Base-by-base conservation (phyloP, 164 flowering plant species). In the Vitis cinerea region DNA sequence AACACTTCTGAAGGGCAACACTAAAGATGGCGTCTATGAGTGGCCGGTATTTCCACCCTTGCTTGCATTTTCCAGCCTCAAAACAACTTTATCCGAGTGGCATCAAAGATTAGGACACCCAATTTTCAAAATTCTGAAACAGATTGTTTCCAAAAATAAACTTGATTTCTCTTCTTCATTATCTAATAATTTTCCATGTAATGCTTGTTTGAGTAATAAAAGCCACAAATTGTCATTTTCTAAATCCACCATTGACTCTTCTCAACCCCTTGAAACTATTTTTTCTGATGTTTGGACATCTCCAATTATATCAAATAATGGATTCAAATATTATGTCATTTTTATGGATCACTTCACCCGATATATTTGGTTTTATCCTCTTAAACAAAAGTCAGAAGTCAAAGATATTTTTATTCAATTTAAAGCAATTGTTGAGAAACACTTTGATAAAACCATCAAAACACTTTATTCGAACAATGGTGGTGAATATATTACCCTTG, bases 11-110 rank as follows among this genome's bases (percentile, higher is more conserved):
- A 12, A 17, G n/a, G 71, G 72, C 2, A 49, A 9, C 14, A 19
- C 67, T 58, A 74, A 60, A 29, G 60, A 64, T 44, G 65, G 64
- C 8, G 62, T 69, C 13, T 74, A 69, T 53, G 66, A 70, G 37
- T 70, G 66, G 60, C 60, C 29, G 8, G 0, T 30, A 10, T 31
- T 37, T 27, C 10, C 51, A 19, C 2, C 37, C 37, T 31, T 27
- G 8, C 1, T 27, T 11, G 27, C 59, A 2, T 61, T 10, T 51
- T 69, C 55, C 15, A 51, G 65, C 61, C n/a, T 69, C 65, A 61
- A 69, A n/a, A 16, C 65, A 5, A 27, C 50, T 27, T 11, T 31
- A 3, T n/a, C 29, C 12, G 48, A 62, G 29, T 63, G 60, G 62
- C 73, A 63, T 23, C 61, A 63, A 13, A 29, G 19, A 2, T 29